A percentile compares a stretch with the other conserved stretches of the same genome.
phyloP scores from a whole-genome alignment of 805 yeast genomes.

The Teunomyces aglyptinius region DNA sequence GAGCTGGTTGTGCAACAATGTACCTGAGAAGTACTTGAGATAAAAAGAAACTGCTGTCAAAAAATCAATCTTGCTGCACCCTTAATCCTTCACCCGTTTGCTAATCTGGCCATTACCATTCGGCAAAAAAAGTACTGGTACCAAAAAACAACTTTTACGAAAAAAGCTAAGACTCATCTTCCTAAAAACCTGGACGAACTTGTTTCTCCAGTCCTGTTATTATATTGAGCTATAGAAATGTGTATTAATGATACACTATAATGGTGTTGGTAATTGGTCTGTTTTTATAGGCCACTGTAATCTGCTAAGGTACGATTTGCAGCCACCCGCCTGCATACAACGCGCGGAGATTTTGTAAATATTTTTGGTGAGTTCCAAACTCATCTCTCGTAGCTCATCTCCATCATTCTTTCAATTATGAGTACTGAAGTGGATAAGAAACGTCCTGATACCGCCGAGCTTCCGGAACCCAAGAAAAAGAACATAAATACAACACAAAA shows the following conservation, averaged over 20 bases:
- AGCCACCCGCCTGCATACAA: neutral
- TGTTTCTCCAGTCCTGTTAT: no score
- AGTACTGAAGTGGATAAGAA: conserved; percentile 9
- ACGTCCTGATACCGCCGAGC: conserved; percentile 9
- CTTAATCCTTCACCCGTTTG: no score
- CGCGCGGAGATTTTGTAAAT: neutral
- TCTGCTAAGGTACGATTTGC: neutral
- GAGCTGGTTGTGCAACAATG: conserved; percentile 15
- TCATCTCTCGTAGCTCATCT: neutral
- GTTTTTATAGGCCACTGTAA: neutral
- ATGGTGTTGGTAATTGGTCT: neutral
- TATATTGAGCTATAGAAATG: neutral
- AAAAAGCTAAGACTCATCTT: no score
- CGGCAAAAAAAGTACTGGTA: no score
- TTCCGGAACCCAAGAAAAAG: conserved; percentile 6
- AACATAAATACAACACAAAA: neutral
- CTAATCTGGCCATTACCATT: no score
- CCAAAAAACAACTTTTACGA: no score
- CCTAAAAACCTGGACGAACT: no score
- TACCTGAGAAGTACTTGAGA: conserved; percentile 12
- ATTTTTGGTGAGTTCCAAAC: neutral
- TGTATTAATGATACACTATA: no score
- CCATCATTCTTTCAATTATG: conserved; percentile 1
- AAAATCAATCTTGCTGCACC: no score
- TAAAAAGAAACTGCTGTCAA: neutral